phyloP scores from a whole-genome alignment of 345 rosid species.

The Lagerstroemia speciosa region DNA sequence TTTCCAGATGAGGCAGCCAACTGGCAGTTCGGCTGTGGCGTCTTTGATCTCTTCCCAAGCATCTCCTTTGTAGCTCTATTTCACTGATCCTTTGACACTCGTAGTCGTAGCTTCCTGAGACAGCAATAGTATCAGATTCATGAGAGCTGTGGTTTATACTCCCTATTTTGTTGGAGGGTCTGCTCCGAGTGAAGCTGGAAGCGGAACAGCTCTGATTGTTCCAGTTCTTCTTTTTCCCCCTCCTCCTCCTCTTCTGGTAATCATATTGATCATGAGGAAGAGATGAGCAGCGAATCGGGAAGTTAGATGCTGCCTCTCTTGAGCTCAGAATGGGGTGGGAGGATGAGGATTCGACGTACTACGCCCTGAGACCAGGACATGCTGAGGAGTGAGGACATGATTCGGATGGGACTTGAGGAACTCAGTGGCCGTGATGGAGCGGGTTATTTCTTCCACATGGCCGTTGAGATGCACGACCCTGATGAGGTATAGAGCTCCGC shows the following conservation, averaged over 20 bases:
- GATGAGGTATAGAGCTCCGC: slow-evolving; percentile 90
- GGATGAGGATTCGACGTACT: slow-evolving; percentile 58
- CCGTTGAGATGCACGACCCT: slow-evolving; percentile 86
- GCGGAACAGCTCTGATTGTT: not conserved
- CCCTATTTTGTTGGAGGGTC: not conserved
- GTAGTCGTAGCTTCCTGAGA: no score
- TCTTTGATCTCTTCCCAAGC: slow-evolving; percentile 25
- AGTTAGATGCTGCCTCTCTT: slow-evolving; percentile 83
- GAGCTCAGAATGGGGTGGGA: slow-evolving; percentile 82
- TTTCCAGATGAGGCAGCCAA: slow-evolving; percentile 72
- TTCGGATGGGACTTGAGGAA: slow-evolving; percentile 68
- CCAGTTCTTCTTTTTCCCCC: slow-evolving; percentile 7
- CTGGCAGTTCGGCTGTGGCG: slow-evolving; percentile 28
- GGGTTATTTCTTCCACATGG: slow-evolving; percentile 72
- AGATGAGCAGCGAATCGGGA: slow-evolving; percentile 62
- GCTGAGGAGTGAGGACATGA: slow-evolving; percentile 75
- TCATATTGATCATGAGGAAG: slow-evolving; percentile 28
- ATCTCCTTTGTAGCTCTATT: slow-evolving; percentile 28
- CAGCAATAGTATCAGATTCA: no score
- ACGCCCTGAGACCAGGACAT: slow-evolving; percentile 74
- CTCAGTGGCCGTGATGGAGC: slow-evolving; percentile 71
- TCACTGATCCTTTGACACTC: no score
- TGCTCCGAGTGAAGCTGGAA: not conserved
- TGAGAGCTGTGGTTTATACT: not conserved
- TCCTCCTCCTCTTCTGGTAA: not conserved